Evolutionary conservation across 2,329 filamentous ascomycete species (phyloP), one percentile per base, ranked within the genome.

Genomic region (Trichophyton simii): DNA sequence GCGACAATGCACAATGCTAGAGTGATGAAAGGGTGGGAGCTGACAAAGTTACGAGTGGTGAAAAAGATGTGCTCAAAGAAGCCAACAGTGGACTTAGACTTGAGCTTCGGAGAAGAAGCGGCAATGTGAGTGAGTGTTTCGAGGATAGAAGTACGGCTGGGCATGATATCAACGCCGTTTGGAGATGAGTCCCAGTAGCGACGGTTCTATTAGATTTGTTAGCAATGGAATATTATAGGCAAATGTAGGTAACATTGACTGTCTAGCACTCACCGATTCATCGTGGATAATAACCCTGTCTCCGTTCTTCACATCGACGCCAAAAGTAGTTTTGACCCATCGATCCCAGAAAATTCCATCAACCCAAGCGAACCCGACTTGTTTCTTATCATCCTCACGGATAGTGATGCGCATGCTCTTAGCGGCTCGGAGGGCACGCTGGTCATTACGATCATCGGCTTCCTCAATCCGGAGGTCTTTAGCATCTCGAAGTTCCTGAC

Each of bases 381-480:
- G 88, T 73, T 92, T 95, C 67, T 87, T 87, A 70, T 91, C 86
- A 59, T 89, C 83, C 71, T 88, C 87, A 68, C 92, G 87, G 84
- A 96, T 95, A 68, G 91, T 89, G 72, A 99, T 91, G 36, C 86
- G 85, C 70, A 95, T 95, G 66, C 84, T 87, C 80, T 99, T 99
- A 41, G 94, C 95, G 50, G 87, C 82, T 42, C 90, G 83, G 63
- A 96, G 76, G 9, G 89, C 92, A 59, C 91, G 85, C 73, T 96
- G 86, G 72, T 99, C 94, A 68, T 89, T 87, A 58, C 91, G 87
- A 72, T 96, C 92, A 72, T 96, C 88, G 3, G 94, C 95, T 74
- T 99, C 94, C 72, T 99, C 94, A 61, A 99, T 94, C 57, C 92
- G 86, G 65, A 96, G 80, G 73, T 97, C 91, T 78, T 99, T 99